Evolutionary conservation across 768 basidiomycete genomes (phyloP), one percentile per base, ranked within the genome.

Genomic region (Rhizopogon salebrosus): DNA sequence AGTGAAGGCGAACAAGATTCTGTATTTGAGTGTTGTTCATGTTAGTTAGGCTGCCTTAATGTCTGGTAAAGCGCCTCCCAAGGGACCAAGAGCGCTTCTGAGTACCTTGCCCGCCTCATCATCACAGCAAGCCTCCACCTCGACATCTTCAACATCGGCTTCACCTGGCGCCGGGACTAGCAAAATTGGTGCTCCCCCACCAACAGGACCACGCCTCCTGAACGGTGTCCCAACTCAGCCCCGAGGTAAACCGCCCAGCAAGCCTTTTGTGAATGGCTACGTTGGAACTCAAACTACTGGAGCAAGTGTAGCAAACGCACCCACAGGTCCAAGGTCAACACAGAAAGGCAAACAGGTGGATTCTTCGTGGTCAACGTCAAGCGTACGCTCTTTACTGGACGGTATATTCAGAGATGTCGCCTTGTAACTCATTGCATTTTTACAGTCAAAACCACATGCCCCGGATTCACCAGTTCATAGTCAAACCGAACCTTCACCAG

Each of bases 11-110:
- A 46, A 46, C 29, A 46, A 46, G 18, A 34, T 46, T 46, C 31
- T 34, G 14, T 46, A 46, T 46, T 34, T n/a, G 45, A 46, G 45
- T 34, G 14, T 51, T 53, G 48, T 35, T 52, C 48, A 51, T 53
- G 52, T 53, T 52, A 46, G 52, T 36, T 46, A 50, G 52, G 54
- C 48, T 61, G 56, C 53, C 64, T 46, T 56, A 54, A 87, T 89
- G 87, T 87, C 87, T 69, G 85, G 87, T 64, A 88, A 85, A 73
- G 83, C 80, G 48, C 87, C 87, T 60, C 87, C 87, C 58, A 79
- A 75, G 59, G 87, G 87, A 52, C 87, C 87, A 41, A 73, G 87
- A 55, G 87, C 87, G 41, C 74, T 90, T 54, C 62, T 82, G 56
- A 80, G 79, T 54, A 70, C 76, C 36, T 59, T 72, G 10, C 72